Base-by-base conservation (phyloP, 2,329 filamentous ascomycete genomes). In the Ophiostoma ulmi region DNA sequence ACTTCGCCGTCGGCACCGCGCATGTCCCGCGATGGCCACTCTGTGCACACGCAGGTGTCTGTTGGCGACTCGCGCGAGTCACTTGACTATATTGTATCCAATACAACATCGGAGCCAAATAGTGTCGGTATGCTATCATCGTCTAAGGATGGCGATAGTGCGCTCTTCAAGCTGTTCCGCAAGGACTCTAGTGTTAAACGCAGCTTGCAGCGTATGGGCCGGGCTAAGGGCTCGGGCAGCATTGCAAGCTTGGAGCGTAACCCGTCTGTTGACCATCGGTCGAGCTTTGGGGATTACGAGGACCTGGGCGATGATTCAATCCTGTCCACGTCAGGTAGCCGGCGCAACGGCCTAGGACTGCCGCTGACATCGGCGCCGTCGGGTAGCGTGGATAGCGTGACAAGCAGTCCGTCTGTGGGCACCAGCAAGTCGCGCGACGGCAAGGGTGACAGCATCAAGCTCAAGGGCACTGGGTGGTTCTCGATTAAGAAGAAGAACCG, bases 101-200 rank as follows among this genome's bases (percentile, higher is more conserved):
- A 87, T 75, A 83, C 86, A 1, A 80, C 83, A 3, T 87, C 86
- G 5, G 87, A 90, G 52, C 79, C 84, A 22, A 75, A 76, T 31
- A 81, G 81, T 64, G 76, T 80, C 13, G 69, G 70, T 11, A 74
- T 80, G 22, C 79, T 77, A 81, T 87, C 70, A 80, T 83, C 73
- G 70, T 76, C 75, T 73, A 79, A 78, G 73, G 79, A 80, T 66
- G 72, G 68, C 48, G 86, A 88, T 69, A 86, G 87, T 73, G 85
- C 86, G 70, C 80, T 89, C 74, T 81, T 84, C 76, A 86, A 88
- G 77, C 81, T 90, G 67, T 97, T 90, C 70, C 85, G 88, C 41
- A 90, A 90, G 79, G 86, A 87, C 68, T 89, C 86, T 77, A 87
- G 87, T 7, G 84, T 86, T 78, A 90, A 90, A 79, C 90, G 90